phyloP scores from a whole-genome alignment of 1,139 yeast genomes.

The Protomyces gravidus region DNA sequence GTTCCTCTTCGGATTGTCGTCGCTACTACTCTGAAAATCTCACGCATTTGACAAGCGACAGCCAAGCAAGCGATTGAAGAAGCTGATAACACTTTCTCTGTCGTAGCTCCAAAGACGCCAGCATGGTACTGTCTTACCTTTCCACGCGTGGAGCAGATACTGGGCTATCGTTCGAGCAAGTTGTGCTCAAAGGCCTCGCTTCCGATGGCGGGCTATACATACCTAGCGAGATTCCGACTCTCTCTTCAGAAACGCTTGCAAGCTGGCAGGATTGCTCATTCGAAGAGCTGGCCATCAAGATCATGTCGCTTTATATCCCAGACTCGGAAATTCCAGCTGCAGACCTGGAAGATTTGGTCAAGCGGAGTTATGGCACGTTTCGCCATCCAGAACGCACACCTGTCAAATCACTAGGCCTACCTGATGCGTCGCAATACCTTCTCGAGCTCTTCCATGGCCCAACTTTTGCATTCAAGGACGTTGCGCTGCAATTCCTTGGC shows the following conservation, averaged over 20 bases:
- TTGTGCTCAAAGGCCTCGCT: slow-evolving; percentile 76
- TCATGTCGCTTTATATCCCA: slow-evolving; percentile 73
- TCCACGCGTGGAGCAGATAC: slow-evolving; percentile 31
- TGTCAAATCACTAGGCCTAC: slow-evolving; percentile 52
- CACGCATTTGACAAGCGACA: no score
- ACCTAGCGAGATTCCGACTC: slow-evolving; percentile 73
- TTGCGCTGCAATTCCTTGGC: slow-evolving; percentile 95
- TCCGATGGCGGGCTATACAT: slow-evolving; percentile 93
- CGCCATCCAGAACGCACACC: slow-evolving; percentile 86
- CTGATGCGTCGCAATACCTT: slow-evolving; percentile 59
- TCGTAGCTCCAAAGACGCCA: not conserved
- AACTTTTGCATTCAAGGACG: slow-evolving; percentile 97
- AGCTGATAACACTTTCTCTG: no score
- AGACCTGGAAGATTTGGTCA: slow-evolving; percentile 61
- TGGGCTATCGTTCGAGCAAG: slow-evolving; percentile 29
- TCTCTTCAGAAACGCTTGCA: slow-evolving; percentile 55
- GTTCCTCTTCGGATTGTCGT: no score
- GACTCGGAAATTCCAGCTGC: slow-evolving; percentile 63
- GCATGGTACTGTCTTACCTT: slow-evolving; percentile 16
- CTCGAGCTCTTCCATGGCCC: slow-evolving; percentile 98
- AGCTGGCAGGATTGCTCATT: slow-evolving; percentile 73
- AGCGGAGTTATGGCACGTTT: slow-evolving; percentile 80
- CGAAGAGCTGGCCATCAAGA: slow-evolving; percentile 79
- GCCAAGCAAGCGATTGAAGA: no score
- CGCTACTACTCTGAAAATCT: no score